A percentile compares a stretch with the other conserved stretches of the same genome.
phyloP scores from a whole-genome alignment of 257 asterid species.

The Salvia hispanica region DNA sequence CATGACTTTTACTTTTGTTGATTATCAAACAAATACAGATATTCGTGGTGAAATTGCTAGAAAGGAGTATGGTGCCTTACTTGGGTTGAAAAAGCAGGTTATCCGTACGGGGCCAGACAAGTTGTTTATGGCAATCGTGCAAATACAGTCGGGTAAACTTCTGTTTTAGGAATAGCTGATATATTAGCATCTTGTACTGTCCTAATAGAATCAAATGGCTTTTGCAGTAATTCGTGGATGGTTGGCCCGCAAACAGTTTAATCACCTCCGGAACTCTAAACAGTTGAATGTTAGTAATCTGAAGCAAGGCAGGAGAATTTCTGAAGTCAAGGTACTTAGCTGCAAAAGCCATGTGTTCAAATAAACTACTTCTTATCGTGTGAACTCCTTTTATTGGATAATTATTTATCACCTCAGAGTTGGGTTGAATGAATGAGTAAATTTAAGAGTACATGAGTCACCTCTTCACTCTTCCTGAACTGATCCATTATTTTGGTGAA shows the following conservation, averaged over 20 bases:
- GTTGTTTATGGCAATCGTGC: conserved; percentile 57
- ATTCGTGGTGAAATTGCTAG: conserved; percentile 84
- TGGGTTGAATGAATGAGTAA: too few relatives aligned
- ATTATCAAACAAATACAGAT: conserved; percentile 48
- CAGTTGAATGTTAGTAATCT: conserved; percentile 23
- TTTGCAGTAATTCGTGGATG: conserved; percentile 80
- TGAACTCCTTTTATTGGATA: too few relatives aligned
- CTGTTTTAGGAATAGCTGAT: conserved; percentile 20
- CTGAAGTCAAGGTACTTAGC: too few relatives aligned
- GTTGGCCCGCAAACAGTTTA: conserved; percentile 61
- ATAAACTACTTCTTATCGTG: too few relatives aligned
- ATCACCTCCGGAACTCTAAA: conserved; percentile 42
- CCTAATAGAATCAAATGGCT: conserved; percentile 12
- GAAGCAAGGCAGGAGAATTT: too few relatives aligned
- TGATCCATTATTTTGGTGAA: too few relatives aligned
- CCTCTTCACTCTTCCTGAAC: too few relatives aligned
- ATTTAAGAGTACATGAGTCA: too few relatives aligned
- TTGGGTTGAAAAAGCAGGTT: conserved; percentile 44
- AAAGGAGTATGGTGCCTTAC: conserved; percentile 48
- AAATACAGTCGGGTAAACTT: conserved; percentile 78
- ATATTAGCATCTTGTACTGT: conserved; percentile 19
- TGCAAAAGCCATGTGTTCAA: too few relatives aligned
- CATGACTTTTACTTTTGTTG: background rate
- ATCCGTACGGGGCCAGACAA: conserved; percentile 44
- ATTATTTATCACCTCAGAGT: too few relatives aligned